Percentiles rank a stretch among this genome's conserved stretches.
Conservation (phyloP, 768 basidiomycete species). For the Boletus sp. region DNA sequence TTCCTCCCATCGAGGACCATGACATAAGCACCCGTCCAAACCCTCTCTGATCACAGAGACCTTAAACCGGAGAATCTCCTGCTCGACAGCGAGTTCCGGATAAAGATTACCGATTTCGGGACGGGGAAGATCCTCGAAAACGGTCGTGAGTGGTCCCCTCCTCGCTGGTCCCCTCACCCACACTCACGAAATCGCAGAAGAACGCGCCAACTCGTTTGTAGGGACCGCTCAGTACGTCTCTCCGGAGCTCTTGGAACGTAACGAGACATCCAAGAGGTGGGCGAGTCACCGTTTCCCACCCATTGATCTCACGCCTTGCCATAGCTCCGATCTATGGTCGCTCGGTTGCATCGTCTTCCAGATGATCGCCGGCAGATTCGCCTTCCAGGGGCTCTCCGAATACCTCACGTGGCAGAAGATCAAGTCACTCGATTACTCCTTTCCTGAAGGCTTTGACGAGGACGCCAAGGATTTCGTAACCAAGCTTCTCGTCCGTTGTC, state of each 20-base stretch:
- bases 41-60: constrained; percentile 42
- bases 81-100: constrained; percentile 78
- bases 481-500: constrained; percentile 58
- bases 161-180: not conserved
- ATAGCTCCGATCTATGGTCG: constrained; percentile 92
- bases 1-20: constrained; percentile 1
- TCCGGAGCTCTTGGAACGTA: constrained; percentile 75
- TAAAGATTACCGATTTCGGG: constrained; percentile 97
- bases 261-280: constrained; percentile 75
- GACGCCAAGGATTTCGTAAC: constrained; percentile 79
- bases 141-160: constrained; percentile 40
- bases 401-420: constrained; percentile 96
- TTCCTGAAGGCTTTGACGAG: constrained; percentile 82
- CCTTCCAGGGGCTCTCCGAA: constrained; percentile 88
- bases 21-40: constrained; percentile 9
- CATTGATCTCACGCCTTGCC: not conserved
- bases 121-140: constrained; percentile 75
- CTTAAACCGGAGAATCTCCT: constrained; percentile 88
- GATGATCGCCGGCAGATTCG: constrained; percentile 86
- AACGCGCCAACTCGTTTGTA: constrained; percentile 71
- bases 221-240: constrained; percentile 90
- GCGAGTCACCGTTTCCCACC: constrained; percentile 4
- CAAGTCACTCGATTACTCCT: constrained; percentile 79
- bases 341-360: constrained; percentile 93
- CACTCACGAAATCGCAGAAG: constrained; percentile 34